phyloP scores from a whole-genome alignment of 2,329 filamentous ascomycete genomes.

The Lasiodiplodia sp. region DNA sequence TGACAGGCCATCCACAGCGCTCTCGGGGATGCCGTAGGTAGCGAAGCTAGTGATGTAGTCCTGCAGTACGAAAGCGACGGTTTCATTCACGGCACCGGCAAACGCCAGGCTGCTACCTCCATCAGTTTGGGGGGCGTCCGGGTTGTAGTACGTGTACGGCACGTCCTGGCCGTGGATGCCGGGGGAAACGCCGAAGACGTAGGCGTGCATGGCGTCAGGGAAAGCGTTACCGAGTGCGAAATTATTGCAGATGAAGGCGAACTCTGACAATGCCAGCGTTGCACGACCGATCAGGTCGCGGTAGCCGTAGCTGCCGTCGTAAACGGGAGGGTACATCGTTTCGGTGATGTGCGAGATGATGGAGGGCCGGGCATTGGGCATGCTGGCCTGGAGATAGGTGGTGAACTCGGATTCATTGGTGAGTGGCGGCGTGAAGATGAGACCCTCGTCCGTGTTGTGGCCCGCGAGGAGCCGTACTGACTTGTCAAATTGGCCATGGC shows the following conservation, averaged over 20 bases:
- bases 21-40: conserved; percentile 45
- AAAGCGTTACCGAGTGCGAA: conserved; percentile 58
- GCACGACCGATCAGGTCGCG: conserved; percentile 53
- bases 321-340: conserved; percentile 59
- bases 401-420: conserved; percentile 35
- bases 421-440: conserved; percentile 41
- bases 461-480: conserved; percentile 45
- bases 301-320: conserved; percentile 57
- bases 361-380: conserved; percentile 42
- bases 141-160: conserved; percentile 59
- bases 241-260: conserved; percentile 60
- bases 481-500: conserved; percentile 47
- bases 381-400: conserved; percentile 36
- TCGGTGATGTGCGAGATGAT: conserved; percentile 52
- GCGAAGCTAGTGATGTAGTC: conserved; percentile 56
- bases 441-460: conserved; percentile 56
- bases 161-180: conserved; percentile 62
- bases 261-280: conserved; percentile 53
- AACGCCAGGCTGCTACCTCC: background rate
- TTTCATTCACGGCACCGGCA: conserved; percentile 39
- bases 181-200: conserved; percentile 61
- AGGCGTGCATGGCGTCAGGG: conserved; percentile 57
- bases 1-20: conserved; percentile 46
- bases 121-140: conserved; percentile 33
- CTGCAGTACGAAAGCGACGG: conserved; percentile 53